Percentiles rank a stretch among this genome's conserved stretches.
Conservation (phyloP, 768 basidiomycete genomes). For the Boletellus sp. region DNA sequence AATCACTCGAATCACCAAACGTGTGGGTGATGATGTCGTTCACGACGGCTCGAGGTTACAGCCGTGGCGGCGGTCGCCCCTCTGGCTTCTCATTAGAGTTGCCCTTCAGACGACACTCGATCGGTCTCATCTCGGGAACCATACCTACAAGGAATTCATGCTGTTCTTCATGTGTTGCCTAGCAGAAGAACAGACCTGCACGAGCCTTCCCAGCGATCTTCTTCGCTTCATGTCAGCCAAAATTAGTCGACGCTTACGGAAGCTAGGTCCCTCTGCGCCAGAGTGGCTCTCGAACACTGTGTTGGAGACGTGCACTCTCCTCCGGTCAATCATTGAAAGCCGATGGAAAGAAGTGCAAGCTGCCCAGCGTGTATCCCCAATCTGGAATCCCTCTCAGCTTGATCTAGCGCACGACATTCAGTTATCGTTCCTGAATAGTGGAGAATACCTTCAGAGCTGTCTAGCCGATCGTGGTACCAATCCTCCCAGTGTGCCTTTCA, state of each 20-base stretch:
- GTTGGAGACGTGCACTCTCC: slow-evolving; percentile 22
- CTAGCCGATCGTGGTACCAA: not conserved
- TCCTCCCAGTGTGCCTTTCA: slow-evolving; percentile 9
- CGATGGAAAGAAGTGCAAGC: slow-evolving; percentile 35
- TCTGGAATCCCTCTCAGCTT: slow-evolving; percentile 29
- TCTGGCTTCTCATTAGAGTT: slow-evolving; percentile 30
- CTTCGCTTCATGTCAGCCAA: slow-evolving; percentile 14
- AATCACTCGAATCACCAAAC: not conserved
- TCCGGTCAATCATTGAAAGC: slow-evolving; percentile 21
- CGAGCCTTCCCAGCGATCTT: slow-evolving; percentile 21
- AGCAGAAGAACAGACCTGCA: slow-evolving; percentile 16
- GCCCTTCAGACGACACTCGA: slow-evolving; percentile 30
- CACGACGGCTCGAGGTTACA: slow-evolving; percentile 1
- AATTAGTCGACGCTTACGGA: not conserved
- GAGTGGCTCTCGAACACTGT: not conserved
- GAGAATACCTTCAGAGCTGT: slow-evolving; percentile 24
- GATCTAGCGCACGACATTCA: slow-evolving; percentile 29
- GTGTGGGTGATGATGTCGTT: not conserved
- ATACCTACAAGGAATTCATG: slow-evolving; percentile 50
- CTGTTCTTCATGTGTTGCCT: slow-evolving; percentile 35
- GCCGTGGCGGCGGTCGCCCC: slow-evolving; percentile 35
- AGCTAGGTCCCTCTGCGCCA: not conserved
- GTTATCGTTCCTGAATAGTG: slow-evolving; percentile 32
- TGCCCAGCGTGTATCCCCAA: slow-evolving; percentile 19
- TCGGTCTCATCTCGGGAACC: not conserved